These are phyloP conservation scores for Sordariomycetes sp. DNA, from an alignment of 2,329 filamentous ascomycete species.

Conservation along the genomic window DNA sequence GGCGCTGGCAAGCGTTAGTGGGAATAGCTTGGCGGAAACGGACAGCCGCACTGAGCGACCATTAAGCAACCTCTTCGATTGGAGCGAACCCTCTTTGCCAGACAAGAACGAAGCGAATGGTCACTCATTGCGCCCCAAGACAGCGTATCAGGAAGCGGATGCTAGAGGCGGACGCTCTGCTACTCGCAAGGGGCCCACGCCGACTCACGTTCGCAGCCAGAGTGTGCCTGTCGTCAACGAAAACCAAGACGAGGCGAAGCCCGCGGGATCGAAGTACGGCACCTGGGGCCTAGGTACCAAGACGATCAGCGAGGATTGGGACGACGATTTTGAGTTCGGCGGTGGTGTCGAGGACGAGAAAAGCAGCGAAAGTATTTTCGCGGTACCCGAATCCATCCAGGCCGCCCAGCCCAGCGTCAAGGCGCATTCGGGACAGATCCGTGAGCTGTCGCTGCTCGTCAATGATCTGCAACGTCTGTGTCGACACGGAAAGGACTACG, in stretches of 20 bases:
- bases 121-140: slow-evolving; percentile 57
- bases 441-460: slow-evolving; percentile 72
- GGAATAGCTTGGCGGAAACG: slow-evolving; percentile 28
- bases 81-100: slow-evolving; percentile 57
- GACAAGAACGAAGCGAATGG: slow-evolving; percentile 53
- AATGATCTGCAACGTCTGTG: slow-evolving; percentile 75
- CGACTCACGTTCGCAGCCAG: slow-evolving; percentile 67
- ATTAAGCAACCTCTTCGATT: slow-evolving; percentile 67
- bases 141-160: slow-evolving; percentile 65
- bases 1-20: slow-evolving; percentile 43
- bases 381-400: slow-evolving; percentile 65
- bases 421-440: slow-evolving; percentile 74
- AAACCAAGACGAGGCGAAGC: slow-evolving; percentile 42
- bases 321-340: slow-evolving; percentile 78
- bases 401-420: slow-evolving; percentile 75
- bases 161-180: slow-evolving; percentile 59
- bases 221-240: slow-evolving; percentile 70
- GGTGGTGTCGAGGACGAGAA: slow-evolving; percentile 30
- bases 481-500: slow-evolving; percentile 58
- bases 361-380: slow-evolving; percentile 22
- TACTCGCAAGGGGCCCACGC: slow-evolving; percentile 58
- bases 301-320: slow-evolving; percentile 78
- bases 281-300: slow-evolving; percentile 78
- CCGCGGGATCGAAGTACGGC: slow-evolving; percentile 59
- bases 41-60: slow-evolving; percentile 34